These are phyloP conservation scores for Verticillium tricorpus DNA, from an alignment of 2,329 filamentous ascomycete species.

Conservation along the genomic window DNA sequence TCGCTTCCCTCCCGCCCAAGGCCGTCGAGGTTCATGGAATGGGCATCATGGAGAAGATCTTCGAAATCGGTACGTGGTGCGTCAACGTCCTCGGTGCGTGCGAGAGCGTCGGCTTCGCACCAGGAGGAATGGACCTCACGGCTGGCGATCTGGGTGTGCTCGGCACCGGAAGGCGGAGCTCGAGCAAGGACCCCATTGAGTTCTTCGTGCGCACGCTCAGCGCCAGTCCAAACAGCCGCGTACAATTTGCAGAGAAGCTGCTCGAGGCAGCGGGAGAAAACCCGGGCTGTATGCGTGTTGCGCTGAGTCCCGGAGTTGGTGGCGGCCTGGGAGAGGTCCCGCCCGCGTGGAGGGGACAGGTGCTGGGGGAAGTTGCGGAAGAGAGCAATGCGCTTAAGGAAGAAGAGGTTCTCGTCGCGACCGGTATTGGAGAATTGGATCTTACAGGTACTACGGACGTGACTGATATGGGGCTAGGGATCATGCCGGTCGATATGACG, in stretches of 20 bases:
- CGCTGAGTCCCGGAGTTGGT: conserved; percentile 21
- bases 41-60: conserved; percentile 47
- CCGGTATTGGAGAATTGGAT: neutral
- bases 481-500: conserved; percentile 9
- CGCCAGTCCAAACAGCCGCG: conserved; percentile 37
- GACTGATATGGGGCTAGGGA: conserved; percentile 5
- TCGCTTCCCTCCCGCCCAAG: conserved; percentile 33
- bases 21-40: conserved; percentile 43
- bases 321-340: conserved; percentile 3
- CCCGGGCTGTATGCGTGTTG: conserved; percentile 29
- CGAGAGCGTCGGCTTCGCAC: conserved; percentile 19
- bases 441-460: neutral
- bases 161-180: conserved; percentile 23
- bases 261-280: conserved; percentile 35
- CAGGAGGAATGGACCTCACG: conserved; percentile 24
- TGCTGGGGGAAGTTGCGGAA: conserved; percentile 10
- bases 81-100: conserved; percentile 37
- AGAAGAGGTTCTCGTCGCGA: conserved; percentile 5
- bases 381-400: neutral
- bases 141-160: conserved; percentile 26
- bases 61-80: conserved; percentile 40
- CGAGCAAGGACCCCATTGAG: conserved; percentile 34
- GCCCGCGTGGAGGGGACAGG: neutral
- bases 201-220: conserved; percentile 39
- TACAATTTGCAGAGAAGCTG: conserved; percentile 37